These are phyloP conservation scores for Fusarium verrucosum DNA, from an alignment of 2,329 filamentous ascomycete genomes.

Conservation along the genomic window DNA sequence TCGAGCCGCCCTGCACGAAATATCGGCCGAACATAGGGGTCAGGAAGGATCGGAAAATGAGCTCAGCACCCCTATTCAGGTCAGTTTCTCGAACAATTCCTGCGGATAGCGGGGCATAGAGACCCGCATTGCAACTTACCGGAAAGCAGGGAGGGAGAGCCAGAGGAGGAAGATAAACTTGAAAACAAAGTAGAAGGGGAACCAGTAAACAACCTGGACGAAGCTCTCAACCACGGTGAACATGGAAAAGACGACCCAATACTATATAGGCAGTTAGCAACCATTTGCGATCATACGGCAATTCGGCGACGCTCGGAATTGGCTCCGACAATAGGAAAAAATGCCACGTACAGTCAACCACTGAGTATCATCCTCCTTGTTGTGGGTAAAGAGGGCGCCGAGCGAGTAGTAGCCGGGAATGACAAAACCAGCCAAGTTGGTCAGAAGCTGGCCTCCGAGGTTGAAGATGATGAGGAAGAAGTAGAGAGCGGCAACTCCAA, in stretches of 20 bases:
- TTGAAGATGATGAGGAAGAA: conserved; percentile 95
- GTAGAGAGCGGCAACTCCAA: conserved; percentile 80
- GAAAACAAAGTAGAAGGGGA: conserved; percentile 99
- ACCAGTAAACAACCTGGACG: conserved; percentile 89
- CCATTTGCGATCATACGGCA: background rate
- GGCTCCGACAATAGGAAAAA: conserved; percentile 8
- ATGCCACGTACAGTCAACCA: conserved; percentile 71
- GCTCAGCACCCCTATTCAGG: conserved; percentile 80
- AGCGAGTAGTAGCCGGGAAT: conserved; percentile 88
- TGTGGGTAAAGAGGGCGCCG: conserved; percentile 75
- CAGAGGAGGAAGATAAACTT: conserved; percentile 98
- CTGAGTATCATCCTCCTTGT: conserved; percentile 83
- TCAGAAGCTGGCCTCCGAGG: conserved; percentile 86
- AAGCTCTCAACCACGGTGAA: conserved; percentile 86
- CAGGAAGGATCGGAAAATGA: conserved; percentile 96
- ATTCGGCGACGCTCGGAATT: conserved; percentile 1
- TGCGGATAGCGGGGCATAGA: conserved; percentile 6
- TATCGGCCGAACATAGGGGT: conserved; percentile 91
- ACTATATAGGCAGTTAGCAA: conserved; percentile 61
- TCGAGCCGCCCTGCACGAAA: conserved; percentile 77
- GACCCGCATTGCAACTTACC: conserved; percentile 65
- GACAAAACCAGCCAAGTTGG: conserved; percentile 85
- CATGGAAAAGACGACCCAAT: conserved; percentile 88
- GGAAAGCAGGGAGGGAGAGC: conserved; percentile 94
- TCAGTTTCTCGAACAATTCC: conserved; percentile 28